Conservation (phyloP, 768 basidiomycete species). For the Phylloporus rhodoxanthus region DNA sequence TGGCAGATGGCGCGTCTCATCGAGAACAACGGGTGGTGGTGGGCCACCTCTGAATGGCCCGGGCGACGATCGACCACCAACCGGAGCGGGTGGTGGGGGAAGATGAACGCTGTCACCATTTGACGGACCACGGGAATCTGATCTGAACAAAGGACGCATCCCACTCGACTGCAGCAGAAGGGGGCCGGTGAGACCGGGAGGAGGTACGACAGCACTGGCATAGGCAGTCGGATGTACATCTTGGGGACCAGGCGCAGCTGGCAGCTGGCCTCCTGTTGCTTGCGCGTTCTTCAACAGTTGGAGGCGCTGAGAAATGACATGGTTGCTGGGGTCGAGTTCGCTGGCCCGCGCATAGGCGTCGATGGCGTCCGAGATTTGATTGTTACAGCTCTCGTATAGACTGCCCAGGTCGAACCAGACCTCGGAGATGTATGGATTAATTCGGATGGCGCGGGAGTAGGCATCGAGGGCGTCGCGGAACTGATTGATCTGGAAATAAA, state of each 20-base stretch:
- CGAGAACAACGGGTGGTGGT: constrained; percentile 75
- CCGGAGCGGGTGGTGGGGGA: constrained; percentile 53
- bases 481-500: constrained; percentile 99
- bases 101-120: constrained; percentile 38
- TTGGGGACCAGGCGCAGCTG: constrained; percentile 86
- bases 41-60: constrained; percentile 79
- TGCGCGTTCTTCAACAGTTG: constrained; percentile 77
- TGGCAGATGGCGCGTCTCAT: constrained; percentile 63
- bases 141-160: constrained; percentile 48
- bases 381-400: constrained; percentile 97
- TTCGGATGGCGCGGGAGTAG: constrained; percentile 96
- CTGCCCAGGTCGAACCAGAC: constrained; percentile 87
- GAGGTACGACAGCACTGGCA: constrained; percentile 68
- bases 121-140: constrained; percentile 60
- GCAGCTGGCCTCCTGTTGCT: constrained; percentile 63
- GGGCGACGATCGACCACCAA: constrained; percentile 48
- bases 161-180: constrained; percentile 48
- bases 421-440: constrained; percentile 94
- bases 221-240: constrained; percentile 97
- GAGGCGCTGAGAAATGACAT: constrained; percentile 75
- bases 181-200: constrained; percentile 62
- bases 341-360: constrained; percentile 95
- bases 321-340: constrained; percentile 86
- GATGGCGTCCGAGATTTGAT: constrained; percentile 97
- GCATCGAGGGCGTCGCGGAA: constrained; percentile 98